Evolutionary conservation across 345 rosid species (phyloP).

Genomic region (Schrenkiella parvula): DNA sequence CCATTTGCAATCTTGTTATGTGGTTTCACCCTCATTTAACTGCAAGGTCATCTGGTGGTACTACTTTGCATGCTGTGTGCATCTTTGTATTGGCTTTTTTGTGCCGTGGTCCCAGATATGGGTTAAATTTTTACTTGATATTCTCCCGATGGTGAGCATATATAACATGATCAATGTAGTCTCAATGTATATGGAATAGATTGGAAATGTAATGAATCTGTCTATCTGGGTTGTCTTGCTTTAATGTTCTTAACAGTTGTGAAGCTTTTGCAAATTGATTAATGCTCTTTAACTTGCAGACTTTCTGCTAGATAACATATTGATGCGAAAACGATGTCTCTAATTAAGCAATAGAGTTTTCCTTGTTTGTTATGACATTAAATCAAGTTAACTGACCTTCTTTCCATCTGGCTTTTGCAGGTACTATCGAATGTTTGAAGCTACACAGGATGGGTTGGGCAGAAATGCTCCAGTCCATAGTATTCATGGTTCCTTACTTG

Average conservation of each 20-base stretch:
- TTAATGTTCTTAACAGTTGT: background rate
- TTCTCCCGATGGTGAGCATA: background rate
- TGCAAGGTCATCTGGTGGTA: background rate
- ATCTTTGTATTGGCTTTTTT: background rate
- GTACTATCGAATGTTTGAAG: constrained; percentile 99
- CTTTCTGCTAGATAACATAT: background rate
- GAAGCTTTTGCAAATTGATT: constrained; percentile 4
- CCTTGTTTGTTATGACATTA: constrained; percentile 10
- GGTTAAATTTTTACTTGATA: background rate
- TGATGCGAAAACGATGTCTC: background rate
- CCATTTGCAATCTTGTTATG: constrained; percentile 5
- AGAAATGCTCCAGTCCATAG: constrained; percentile 93
- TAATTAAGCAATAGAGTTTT: background rate
- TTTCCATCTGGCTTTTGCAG: constrained; percentile 40
- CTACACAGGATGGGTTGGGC: constrained; percentile 97
- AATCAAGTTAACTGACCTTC: background rate
- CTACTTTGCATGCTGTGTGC: background rate
- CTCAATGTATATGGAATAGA: background rate
- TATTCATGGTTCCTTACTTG: constrained; percentile 98
- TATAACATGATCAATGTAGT: background rate
- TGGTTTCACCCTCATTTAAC: constrained; percentile 4
- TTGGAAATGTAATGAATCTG: constrained; percentile 3
- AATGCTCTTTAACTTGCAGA: constrained; percentile 5
- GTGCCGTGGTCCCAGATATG: background rate
- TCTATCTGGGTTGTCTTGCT: constrained; percentile 3